Conservation (phyloP, 805 yeast species). For the Hanseniaspora singularis region DNA sequence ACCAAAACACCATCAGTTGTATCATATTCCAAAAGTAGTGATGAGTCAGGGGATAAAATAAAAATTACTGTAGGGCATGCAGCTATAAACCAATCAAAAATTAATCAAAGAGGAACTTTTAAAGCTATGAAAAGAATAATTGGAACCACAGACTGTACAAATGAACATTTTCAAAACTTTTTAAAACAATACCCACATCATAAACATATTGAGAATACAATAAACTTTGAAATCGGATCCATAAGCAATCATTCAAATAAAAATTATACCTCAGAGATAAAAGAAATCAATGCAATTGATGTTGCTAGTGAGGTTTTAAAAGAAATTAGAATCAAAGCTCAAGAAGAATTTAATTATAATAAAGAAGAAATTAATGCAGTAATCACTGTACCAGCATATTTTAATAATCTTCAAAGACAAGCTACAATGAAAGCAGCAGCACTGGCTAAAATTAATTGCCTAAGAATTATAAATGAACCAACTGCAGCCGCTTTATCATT, state of each 20-base stretch:
- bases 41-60: constrained; percentile 52
- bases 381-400: constrained; percentile 75
- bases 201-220: constrained; percentile 2
- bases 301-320: constrained; percentile 59
- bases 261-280: too few species aligned
- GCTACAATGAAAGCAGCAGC: constrained; percentile 74
- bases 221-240: constrained; percentile 39
- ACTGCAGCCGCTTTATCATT: constrained; percentile 80
- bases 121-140: constrained; percentile 73
- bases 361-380: constrained; percentile 44
- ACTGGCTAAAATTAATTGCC: constrained; percentile 61
- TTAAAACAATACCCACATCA: constrained; percentile 5
- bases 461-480: constrained; percentile 72
- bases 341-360: constrained; percentile 37
- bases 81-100: constrained; percentile 66
- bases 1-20: constrained; percentile 64
- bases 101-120: constrained; percentile 67
- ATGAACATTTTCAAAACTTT: constrained; percentile 35
- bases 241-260: constrained; percentile 14
- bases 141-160: constrained; percentile 58
- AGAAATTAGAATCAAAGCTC: constrained; percentile 51
- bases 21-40: too few species aligned
- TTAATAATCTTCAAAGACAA: constrained; percentile 70
- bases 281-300: constrained; percentile 40
- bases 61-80: constrained; percentile 65